Conservation (phyloP, 192 early-diverging fungal species). For the Podila epicladia region DNA sequence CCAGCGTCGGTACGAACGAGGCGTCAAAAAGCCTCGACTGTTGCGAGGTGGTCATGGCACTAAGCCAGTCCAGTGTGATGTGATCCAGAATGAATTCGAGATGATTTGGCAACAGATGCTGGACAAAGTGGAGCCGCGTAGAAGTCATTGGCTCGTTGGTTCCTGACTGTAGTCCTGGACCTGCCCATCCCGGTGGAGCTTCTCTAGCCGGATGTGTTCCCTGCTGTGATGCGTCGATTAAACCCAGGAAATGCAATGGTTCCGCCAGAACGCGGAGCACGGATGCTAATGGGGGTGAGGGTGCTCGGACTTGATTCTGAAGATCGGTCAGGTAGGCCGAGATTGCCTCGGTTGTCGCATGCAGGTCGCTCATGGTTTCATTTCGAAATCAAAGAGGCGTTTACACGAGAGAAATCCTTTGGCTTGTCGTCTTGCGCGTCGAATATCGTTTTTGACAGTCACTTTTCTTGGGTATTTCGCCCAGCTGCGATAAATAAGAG, state of each 20-base stretch:
- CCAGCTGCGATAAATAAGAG: too few species aligned
- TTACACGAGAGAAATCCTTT: not conserved
- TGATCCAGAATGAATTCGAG: constrained; percentile 40
- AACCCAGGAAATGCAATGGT: constrained; percentile 30
- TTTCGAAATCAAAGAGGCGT: not conserved
- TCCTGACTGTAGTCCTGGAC: constrained; percentile 6
- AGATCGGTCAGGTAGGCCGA: constrained; percentile 36
- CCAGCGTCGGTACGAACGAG: constrained; percentile 17
- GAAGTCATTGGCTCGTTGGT: constrained; percentile 1
- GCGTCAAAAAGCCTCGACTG: constrained; percentile 29
- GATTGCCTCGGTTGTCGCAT: constrained; percentile 18
- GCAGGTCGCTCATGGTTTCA: not conserved
- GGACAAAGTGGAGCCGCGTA: constrained; percentile 20
- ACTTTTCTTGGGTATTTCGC: not conserved
- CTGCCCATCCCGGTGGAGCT: constrained; percentile 12
- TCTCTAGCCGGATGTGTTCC: not conserved
- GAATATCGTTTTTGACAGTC: not conserved
- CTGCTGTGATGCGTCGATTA: not conserved
- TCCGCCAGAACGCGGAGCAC: constrained; percentile 32
- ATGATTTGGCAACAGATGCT: constrained; percentile 22
- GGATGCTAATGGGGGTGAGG: constrained; percentile 8
- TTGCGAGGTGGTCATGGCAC: constrained; percentile 20
- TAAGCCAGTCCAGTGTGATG: constrained; percentile 39
- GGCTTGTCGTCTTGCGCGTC: too few species aligned
- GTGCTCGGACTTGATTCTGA: constrained; percentile 19